These are phyloP conservation scores for Plasmodium berghei DNA, from an alignment of 169 alveolate genomes.

Conservation along the genomic window DNA sequence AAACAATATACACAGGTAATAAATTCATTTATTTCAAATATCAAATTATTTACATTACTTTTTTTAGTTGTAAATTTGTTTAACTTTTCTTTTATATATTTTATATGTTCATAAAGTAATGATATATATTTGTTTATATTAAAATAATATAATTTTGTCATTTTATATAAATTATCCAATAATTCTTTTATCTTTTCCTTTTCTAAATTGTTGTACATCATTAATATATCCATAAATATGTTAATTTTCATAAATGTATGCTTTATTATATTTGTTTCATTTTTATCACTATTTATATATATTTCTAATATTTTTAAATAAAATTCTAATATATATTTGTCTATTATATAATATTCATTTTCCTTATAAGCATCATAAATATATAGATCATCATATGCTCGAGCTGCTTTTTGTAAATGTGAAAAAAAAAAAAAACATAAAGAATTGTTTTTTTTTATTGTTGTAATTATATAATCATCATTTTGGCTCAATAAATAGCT, in stretches of 20 bases:
- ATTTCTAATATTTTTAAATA: constrained; percentile 39
- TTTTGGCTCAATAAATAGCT: constrained; percentile 22
- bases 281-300: constrained; percentile 18
- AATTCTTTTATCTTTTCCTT: constrained; percentile 15
- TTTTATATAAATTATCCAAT: constrained; percentile 14
- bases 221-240: constrained; percentile 56
- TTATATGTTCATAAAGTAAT: constrained; percentile 47
- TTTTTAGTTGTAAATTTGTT: constrained; percentile 6
- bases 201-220: constrained; percentile 26
- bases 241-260: constrained; percentile 25
- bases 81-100: constrained; percentile 18
- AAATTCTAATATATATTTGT: constrained; percentile 29
- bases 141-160: constrained; percentile 14
- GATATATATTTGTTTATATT: constrained; percentile 33
- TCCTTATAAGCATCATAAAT: not conserved
- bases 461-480: constrained; percentile 49
- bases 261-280: constrained; percentile 26
- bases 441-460: constrained; percentile 47
- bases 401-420: constrained; percentile 15
- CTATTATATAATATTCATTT: not conserved
- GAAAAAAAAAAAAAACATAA: constrained; percentile 55
- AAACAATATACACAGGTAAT: constrained; percentile 23
- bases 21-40: constrained; percentile 53
- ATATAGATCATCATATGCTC: constrained; percentile 26
- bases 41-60: constrained; percentile 3